Evolutionary conservation across 805 yeast species (phyloP), one percentile per base, ranked within the genome.

Genomic region (Myxozyma geophila): DNA sequence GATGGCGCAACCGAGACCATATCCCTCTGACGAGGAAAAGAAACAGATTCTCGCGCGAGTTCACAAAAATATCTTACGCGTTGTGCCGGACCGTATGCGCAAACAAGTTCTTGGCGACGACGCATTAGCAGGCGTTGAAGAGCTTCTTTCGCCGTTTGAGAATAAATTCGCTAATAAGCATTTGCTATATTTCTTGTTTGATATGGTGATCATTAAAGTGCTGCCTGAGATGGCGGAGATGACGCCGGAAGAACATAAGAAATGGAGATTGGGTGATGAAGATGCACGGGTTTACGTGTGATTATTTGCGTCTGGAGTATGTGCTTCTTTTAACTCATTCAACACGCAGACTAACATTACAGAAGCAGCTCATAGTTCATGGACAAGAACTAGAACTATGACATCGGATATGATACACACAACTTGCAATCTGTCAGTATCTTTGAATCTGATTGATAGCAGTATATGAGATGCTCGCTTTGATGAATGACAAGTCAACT

Each of bases 1-100:
- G n/a, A 78, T 83, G 81, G 86, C 86, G 0, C 82, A 83, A 2
- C 77, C 82, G 4, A 70, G 81, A 23, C 69, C 74, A 2, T 73
- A 76, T n/a, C 85, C 86, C 0, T 71, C 73, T 10, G 74, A 71
- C 0, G 77, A 72, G 23, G 83, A 81, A 62, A 78, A 79, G 60
- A 74, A 71, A 36, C 66, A 66, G 1, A 66, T 74, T 8, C 60
- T 70, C 4, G 49, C 56, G n/a, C 58, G 57, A 7, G 70, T 70
- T 7, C 51, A 61, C 13, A 50, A 58, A 9, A 60, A 59, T 17
- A 64, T 72, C 37, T 23, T 71, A 21, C 37, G 59, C 28, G 52
- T 60, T 12, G 57, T 67, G n/a, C 70, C 72, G 2, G 70, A 55
- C 9, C 19, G 58, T 15, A 28, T 70, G 51, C 55, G 66, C 43